Percentiles rank a stretch among this genome's conserved stretches.
Conservation (phyloP, 345 rosid species). For the Syzygium oleosum region DNA sequence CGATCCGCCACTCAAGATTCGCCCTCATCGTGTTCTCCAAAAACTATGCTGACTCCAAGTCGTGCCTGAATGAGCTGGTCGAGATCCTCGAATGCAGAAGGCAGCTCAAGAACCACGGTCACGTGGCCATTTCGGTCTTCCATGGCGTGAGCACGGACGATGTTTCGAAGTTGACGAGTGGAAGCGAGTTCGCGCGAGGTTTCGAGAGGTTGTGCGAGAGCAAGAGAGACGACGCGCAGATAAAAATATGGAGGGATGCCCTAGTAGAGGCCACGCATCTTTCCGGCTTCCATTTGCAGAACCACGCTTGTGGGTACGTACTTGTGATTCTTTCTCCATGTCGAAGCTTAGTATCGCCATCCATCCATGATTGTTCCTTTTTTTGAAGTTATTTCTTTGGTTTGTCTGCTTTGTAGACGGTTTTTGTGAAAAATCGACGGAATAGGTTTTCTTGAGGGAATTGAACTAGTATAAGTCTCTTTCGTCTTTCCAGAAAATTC, state of each 20-base stretch:
- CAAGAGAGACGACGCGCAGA: not conserved
- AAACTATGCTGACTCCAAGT: not conserved
- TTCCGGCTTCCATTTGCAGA: not conserved
- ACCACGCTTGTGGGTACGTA: not conserved
- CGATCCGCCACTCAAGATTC: not conserved
- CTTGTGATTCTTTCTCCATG: not conserved
- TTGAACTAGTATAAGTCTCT: not conserved
- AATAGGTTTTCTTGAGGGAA: not conserved
- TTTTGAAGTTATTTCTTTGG: not conserved
- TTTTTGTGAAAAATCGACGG: too few species aligned
- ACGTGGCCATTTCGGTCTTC: not conserved
- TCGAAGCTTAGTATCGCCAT: not conserved
- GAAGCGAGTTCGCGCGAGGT: not conserved
- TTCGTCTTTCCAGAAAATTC: not conserved
- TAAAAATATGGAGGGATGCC: not conserved
- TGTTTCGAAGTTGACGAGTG: not conserved
- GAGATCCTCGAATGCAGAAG: not conserved
- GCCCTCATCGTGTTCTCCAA: not conserved
- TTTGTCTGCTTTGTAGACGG: not conserved
- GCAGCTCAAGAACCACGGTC: not conserved
- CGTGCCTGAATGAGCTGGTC: constrained; percentile 1
- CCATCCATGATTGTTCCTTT: not conserved
- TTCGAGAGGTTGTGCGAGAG: not conserved
- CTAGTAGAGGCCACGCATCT: not conserved
- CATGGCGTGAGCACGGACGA: not conserved